These are phyloP conservation scores for Corynascus novoguineensis DNA, from an alignment of 495 filamentous ascomycete species.

Conservation along the genomic window DNA sequence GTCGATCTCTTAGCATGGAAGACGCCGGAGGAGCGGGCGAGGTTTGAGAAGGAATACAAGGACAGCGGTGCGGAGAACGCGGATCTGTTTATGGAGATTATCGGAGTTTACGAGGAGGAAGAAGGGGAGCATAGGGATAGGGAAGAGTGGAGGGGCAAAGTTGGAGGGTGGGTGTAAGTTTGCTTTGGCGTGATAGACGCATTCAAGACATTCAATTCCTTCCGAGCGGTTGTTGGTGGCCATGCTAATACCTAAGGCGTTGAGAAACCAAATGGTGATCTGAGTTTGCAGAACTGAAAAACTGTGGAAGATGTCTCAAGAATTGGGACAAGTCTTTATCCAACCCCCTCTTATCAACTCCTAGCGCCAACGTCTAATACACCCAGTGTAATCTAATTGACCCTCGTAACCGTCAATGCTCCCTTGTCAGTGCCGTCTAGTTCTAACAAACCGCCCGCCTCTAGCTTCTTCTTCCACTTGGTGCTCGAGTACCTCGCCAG, in stretches of 20 bases:
- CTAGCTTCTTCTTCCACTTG: constrained; percentile 84
- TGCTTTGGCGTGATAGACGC: too few relatives aligned
- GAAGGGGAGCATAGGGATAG: not conserved
- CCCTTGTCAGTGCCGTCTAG: constrained; percentile 38
- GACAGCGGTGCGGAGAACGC: constrained; percentile 12
- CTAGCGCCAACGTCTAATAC: not conserved
- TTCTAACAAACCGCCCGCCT: constrained; percentile 55
- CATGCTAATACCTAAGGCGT: too few relatives aligned
- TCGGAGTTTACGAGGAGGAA: constrained; percentile 13
- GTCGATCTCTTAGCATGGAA: constrained; percentile 8
- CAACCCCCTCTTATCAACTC: not conserved
- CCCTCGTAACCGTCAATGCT: constrained; percentile 40
- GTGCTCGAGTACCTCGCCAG: constrained; percentile 76
- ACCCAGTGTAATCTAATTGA: constrained; percentile 23
- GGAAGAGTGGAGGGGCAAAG: not conserved
- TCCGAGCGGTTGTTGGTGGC: too few relatives aligned
- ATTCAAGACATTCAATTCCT: too few relatives aligned
- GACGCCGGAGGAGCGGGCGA: constrained; percentile 6
- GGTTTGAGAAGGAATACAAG: not conserved
- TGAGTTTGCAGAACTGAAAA: too few relatives aligned
- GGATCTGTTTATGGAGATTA: constrained; percentile 23
- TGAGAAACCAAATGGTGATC: too few relatives aligned
- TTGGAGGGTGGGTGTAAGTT: too few relatives aligned
- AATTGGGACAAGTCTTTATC: too few relatives aligned
- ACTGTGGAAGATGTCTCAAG: too few relatives aligned